Evolutionary conservation across 2,329 filamentous ascomycete genomes (phyloP).

Genomic region (Aspergillus ruber): DNA sequence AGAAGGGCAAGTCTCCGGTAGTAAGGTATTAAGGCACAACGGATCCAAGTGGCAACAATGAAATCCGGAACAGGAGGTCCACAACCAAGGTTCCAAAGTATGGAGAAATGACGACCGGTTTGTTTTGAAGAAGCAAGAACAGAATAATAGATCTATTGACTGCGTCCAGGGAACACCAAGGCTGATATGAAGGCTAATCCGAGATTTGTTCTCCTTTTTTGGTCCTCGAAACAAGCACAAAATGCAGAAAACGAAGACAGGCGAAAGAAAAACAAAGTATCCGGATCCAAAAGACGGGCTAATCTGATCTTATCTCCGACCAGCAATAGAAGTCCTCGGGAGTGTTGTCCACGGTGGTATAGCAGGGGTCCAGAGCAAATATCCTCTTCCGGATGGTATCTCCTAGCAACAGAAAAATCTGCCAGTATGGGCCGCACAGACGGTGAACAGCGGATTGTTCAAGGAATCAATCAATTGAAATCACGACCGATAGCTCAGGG

Average conservation of each 20-base stretch:
- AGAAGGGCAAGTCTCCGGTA: slow-evolving; percentile 17
- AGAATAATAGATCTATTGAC: slow-evolving; percentile 19
- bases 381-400: neutral
- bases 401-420: neutral
- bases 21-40: slow-evolving; percentile 17
- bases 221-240: slow-evolving; percentile 3
- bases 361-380: neutral
- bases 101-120: slow-evolving; percentile 8
- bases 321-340: neutral
- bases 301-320: neutral
- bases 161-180: slow-evolving; percentile 18
- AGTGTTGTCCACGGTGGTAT: neutral
- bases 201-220: slow-evolving; percentile 9
- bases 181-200: slow-evolving; percentile 14
- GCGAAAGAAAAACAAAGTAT: slow-evolving; percentile 3
- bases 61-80: slow-evolving; percentile 9
- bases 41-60: slow-evolving; percentile 23
- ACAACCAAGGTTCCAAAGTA: slow-evolving; percentile 14
- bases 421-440: no score
- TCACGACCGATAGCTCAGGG: neutral
- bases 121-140: slow-evolving; percentile 18
- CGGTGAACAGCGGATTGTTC: neutral
- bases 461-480: neutral
- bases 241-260: slow-evolving; percentile 10
- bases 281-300: slow-evolving; percentile 4